These are phyloP conservation scores for Rhodotorula babjevae DNA, from an alignment of 768 basidiomycete species.

Conservation along the genomic window DNA sequence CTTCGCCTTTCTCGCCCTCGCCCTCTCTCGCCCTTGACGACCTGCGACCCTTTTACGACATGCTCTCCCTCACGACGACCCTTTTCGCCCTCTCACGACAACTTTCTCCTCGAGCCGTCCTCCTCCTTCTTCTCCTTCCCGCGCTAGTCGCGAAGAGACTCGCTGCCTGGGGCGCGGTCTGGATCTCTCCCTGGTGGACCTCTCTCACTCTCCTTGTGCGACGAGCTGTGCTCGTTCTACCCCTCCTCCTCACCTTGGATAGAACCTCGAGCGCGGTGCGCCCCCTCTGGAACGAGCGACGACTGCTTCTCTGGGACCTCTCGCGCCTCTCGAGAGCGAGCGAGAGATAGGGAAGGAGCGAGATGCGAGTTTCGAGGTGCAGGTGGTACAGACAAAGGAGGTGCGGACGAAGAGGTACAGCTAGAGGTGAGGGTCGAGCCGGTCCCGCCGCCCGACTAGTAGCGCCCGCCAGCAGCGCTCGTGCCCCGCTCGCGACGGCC, in stretches of 20 bases:
- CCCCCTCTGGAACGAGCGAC: not conserved
- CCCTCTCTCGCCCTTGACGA: not conserved
- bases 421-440: too few relatives aligned
- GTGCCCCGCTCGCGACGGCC: not conserved
- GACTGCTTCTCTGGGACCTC: not conserved
- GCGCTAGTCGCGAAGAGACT: conserved; percentile 37
- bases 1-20: not conserved
- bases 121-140: not conserved
- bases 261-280: not conserved
- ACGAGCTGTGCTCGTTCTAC: conserved; percentile 15
- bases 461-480: not conserved
- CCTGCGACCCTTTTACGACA: not conserved
- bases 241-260: not conserved
- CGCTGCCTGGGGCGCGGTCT: conserved; percentile 31
- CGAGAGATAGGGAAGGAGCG: not conserved
- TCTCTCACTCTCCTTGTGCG: too few relatives aligned
- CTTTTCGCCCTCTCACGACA: not conserved
- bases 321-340: not conserved
- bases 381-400: not conserved
- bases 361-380: not conserved
- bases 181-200: not conserved
- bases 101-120: too few relatives aligned
- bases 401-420: not conserved
- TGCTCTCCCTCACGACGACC: not conserved
- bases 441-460: not conserved